A percentile compares a stretch with the other conserved stretches of the same genome.
These are phyloP conservation scores for Aureobasidium uvarum DNA, from an alignment of 2,329 filamentous ascomycete species.

Conservation along the genomic window DNA sequence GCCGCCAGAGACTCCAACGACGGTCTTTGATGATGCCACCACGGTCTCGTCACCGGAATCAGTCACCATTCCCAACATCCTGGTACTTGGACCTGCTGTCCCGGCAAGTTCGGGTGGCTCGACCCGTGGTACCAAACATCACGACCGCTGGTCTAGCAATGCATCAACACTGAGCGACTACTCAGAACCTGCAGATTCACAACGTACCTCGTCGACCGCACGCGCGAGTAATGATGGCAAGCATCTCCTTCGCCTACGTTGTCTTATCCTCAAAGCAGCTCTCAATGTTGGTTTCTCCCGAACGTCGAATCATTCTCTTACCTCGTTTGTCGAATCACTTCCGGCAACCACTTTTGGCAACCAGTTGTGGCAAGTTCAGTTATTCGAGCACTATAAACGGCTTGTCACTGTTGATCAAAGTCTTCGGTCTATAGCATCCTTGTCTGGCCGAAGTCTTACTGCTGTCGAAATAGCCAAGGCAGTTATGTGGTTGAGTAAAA, in stretches of 20 bases:
- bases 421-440: constrained; percentile 56
- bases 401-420: constrained; percentile 71
- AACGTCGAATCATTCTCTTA: constrained; percentile 57
- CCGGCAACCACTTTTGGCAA: constrained; percentile 76
- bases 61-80: constrained; percentile 74
- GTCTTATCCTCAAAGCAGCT: constrained; percentile 78
- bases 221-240: constrained; percentile 71
- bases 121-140: constrained; percentile 51
- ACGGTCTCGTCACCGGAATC: constrained; percentile 70
- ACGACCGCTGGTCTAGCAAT: constrained; percentile 75
- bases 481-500: constrained; percentile 70
- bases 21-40: constrained; percentile 86
- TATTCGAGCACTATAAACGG: constrained; percentile 77
- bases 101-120: constrained; percentile 38
- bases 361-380: constrained; percentile 64
- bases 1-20: constrained; percentile 86
- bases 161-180: constrained; percentile 74
- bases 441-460: constrained; percentile 61
- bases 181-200: constrained; percentile 60
- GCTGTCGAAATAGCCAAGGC: constrained; percentile 78
- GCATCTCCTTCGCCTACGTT: constrained; percentile 73
- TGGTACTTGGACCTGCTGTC: constrained; percentile 70
- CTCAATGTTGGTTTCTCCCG: constrained; percentile 79
- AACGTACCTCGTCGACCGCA: constrained; percentile 70
- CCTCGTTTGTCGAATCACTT: constrained; percentile 72